Base-by-base conservation (phyloP, 495 filamentous ascomycete species). In the Oidiodendron maius region DNA sequence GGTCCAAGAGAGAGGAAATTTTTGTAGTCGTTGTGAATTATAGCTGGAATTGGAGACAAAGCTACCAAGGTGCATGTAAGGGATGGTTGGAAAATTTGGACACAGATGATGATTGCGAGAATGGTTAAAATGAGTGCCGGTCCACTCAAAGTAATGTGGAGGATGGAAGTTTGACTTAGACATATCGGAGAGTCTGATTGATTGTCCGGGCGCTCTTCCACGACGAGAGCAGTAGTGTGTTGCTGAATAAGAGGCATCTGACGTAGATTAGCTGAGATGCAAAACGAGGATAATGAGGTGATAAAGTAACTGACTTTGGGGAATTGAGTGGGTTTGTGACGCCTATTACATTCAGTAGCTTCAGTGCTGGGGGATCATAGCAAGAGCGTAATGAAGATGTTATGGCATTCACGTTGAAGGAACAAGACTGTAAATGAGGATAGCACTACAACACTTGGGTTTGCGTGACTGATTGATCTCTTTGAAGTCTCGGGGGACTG, bases 1-100 rank as follows among this genome's bases (percentile, higher is more conserved):
- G 87, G 87, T 0, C 88, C 88, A 15, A 94, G 80, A 25, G 77
- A 75, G 48, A 90, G 62, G 66, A 89, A 94, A 56, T 79, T 80
- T 34, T 72, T 66, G 67, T 89, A 94, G 71, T 91, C 88, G 61
- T 80, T 81, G 57, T 79, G 77, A 50, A 87, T 70, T 46, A 78
- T 70, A 39, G 80, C 76, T 36, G 72, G 55, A 48, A 76, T 52
- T 44, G 77, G 76, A 21, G 77, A 51, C 12, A 72, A 45, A 30
- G 72, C 61, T 38, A 82, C 67, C 40, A 77, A 54, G 20, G 73
- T 47, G 42, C 69, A 70, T n/a, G 73, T 65, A 11, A 69, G 51
- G 18, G 63, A 53, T 8, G 69, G 67, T 22, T 72, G 61, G 41
- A 73, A 40, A 23, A 75, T 61, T 51, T 78, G 70, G 54, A 75